Base-by-base conservation (phyloP, 225 moss, liverwort and hornwort genomes). In the Polytrichum formosum region DNA sequence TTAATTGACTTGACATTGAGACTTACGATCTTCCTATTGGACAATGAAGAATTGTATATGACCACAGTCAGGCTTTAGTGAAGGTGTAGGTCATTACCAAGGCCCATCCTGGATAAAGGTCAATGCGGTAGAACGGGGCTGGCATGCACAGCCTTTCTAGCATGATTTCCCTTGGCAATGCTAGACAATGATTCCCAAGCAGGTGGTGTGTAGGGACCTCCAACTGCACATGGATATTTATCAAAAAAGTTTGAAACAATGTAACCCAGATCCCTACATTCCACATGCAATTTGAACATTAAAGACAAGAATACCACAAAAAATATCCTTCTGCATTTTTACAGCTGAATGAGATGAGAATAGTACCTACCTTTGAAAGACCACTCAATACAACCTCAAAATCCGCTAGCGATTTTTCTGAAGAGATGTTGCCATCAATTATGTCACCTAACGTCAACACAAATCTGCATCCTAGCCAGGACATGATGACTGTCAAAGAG, bases 391-490 rank as follows among this genome's bases (percentile, higher is more conserved):
- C 85, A 73, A 72, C 69, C 46, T 79, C 76, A 53, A 89, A 83
- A 28, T 89, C 89, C 25, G 54, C 53, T 63, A 29, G 54, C n/a
- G 85, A 85, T 69, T 75, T 55, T 67, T 89, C 83, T 26, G 5
- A 55, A 21, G 85, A 81, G 6, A 46, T 26, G 54, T 85, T 89
- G 28, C 89, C 89, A 59, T 89, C 89, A 33, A 89, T 77, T 37
- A 89, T 89, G 64, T 89, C 89, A 27, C 89, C 89, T 64, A 89
- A 72, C 0, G 76, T 80, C n/a, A 89, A 78, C 37, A 85, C 83
- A 61, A 75, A 89, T 74, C 88, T 88, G 81, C 76, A 63, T 53
- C 63, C 26, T 64, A 37, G 21, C 26, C 74, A 20, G 8, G 6
- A 21, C 21, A 58, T 13, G 46, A 58, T 58, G 58, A 2, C 58